Evolutionary conservation across 306 rosid species (phyloP).

Genomic region (Phaseolus lunatus): DNA sequence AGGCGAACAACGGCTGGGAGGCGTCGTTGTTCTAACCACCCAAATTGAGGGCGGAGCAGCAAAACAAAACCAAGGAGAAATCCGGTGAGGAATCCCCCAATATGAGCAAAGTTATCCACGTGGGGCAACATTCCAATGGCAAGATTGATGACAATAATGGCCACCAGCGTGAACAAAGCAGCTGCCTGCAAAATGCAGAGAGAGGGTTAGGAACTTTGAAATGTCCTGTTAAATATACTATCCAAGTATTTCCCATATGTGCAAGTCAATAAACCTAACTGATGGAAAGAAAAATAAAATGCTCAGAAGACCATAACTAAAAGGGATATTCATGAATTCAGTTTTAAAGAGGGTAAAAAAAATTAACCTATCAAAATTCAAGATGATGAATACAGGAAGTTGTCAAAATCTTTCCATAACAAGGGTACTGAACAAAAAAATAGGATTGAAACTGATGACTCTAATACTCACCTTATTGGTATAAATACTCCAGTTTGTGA

Average conservation of each 20-base stretch:
- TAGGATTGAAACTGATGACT: background rate
- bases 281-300: conserved; percentile 1
- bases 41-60: conserved; percentile 78
- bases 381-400: background rate
- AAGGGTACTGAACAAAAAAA: conserved; percentile 1
- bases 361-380: background rate
- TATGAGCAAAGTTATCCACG: conserved; percentile 86
- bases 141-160: conserved; percentile 73
- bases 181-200: conserved; percentile 63
- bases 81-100: conserved; percentile 82
- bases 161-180: conserved; percentile 71
- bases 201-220: conserved; percentile 16
- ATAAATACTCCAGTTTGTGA: conserved; percentile 90
- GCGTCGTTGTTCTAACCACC: conserved; percentile 64
- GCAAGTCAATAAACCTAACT: background rate
- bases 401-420: background rate
- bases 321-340: background rate
- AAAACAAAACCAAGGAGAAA: conserved; percentile 79
- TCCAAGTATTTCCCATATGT: background rate
- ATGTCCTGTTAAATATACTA: conserved; percentile 6
- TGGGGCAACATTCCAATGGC: conserved; percentile 85
- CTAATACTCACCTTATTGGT: conserved; percentile 69
- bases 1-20: conserved; percentile 56
- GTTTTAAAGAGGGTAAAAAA: background rate
- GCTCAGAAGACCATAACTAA: background rate